Conservation (phyloP, 805 yeast genomes). For the Wickerhamiella azymoides region DNA sequence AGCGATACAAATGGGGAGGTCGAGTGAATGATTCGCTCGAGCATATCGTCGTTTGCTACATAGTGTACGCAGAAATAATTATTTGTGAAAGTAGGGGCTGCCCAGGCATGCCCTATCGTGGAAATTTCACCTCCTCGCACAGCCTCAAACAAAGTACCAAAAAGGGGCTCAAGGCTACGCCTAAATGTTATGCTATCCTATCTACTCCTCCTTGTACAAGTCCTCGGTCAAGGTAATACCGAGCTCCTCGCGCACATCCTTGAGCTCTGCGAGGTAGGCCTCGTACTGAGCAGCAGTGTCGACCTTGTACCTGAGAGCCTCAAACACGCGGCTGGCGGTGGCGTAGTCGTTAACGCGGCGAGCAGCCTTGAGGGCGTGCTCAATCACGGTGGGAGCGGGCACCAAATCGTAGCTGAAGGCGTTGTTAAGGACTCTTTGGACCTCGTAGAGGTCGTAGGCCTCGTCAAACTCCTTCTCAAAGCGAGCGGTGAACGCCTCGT, state of each 20-base stretch:
- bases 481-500: constrained; percentile 32
- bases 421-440: constrained; percentile 90
- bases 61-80: too few relatives aligned
- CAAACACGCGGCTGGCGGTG: constrained; percentile 96
- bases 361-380: constrained; percentile 91
- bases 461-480: constrained; percentile 93
- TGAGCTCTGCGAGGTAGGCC: constrained; percentile 90
- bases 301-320: constrained; percentile 88
- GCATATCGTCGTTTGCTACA: too few relatives aligned
- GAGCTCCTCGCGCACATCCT: constrained; percentile 78
- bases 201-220: constrained; percentile 33
- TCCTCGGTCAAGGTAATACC: constrained; percentile 91
- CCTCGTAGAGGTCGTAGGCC: constrained; percentile 78
- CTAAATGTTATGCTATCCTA: not conserved
- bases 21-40: not conserved
- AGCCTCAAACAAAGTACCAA: constrained; percentile 7
- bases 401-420: constrained; percentile 97
- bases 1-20: too few relatives aligned
- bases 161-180: too few relatives aligned
- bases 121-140: not conserved
- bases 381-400: constrained; percentile 93
- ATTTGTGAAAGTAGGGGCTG: too few relatives aligned
- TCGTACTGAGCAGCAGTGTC: constrained; percentile 87
- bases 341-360: constrained; percentile 99
- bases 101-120: too few relatives aligned